Conservation (phyloP, 2,329 filamentous ascomycete species). For the Dactylellina parvicollis region DNA sequence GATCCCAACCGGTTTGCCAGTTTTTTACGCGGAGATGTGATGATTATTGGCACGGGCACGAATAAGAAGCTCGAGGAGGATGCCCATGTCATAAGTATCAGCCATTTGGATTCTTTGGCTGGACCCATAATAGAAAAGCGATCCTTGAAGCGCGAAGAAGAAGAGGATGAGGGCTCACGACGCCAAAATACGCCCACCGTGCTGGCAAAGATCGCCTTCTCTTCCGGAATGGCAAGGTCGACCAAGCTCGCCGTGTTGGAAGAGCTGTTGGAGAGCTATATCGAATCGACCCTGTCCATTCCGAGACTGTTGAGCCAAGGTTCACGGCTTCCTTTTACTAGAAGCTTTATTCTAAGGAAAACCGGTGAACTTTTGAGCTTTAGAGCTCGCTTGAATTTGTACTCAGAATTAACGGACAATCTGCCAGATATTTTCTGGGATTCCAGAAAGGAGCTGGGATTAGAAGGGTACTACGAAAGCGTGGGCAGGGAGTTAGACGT, state of each 20-base stretch:
- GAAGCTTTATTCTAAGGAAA: conserved; percentile 86
- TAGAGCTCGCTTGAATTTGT: conserved; percentile 92
- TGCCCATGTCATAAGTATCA: conserved; percentile 36
- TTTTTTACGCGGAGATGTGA: conserved; percentile 84
- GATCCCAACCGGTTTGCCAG: conserved; percentile 78
- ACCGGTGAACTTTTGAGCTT: conserved; percentile 91
- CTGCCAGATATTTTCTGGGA: conserved; percentile 98
- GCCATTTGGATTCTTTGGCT: conserved; percentile 24
- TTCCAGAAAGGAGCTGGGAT: conserved; percentile 81
- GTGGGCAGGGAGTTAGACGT: conserved; percentile 91
- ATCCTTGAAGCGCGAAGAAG: neutral
- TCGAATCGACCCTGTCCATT: conserved; percentile 84
- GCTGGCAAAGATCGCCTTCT: conserved; percentile 94
- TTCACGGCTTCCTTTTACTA: conserved; percentile 58
- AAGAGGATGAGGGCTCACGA: conserved; percentile 55
- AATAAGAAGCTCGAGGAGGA: conserved; percentile 63
- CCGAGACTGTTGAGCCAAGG: conserved; percentile 77
- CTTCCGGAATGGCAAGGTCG: conserved; percentile 87
- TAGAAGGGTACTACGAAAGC: conserved; percentile 95
- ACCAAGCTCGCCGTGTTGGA: conserved; percentile 95
- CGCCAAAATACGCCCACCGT: conserved; percentile 69
- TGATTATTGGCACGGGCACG: conserved; percentile 87
- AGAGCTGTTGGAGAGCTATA: conserved; percentile 81
- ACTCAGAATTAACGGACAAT: conserved; percentile 94
- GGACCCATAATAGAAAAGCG: conserved; percentile 8